A percentile compares a stretch with the other conserved stretches of the same genome.
These are phyloP conservation scores for Fusarium euwallaceae DNA, from an alignment of 2,329 filamentous ascomycete genomes.

Conservation along the genomic window DNA sequence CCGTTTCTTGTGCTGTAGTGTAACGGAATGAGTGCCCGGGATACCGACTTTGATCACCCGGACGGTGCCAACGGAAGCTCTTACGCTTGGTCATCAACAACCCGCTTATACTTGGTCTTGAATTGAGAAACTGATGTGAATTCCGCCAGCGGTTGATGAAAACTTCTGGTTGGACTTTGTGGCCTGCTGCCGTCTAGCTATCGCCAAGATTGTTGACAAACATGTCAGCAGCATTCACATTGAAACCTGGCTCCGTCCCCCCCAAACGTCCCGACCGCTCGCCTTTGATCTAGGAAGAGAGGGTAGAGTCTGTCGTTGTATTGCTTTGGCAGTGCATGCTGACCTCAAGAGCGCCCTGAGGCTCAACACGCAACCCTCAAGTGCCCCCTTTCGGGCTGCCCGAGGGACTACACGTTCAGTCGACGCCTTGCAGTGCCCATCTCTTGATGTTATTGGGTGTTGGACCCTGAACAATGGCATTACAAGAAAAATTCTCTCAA, in stretches of 20 bases:
- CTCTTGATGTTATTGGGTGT: background rate
- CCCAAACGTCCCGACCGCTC: background rate
- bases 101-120: no score
- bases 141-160: background rate
- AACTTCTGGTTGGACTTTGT: background rate
- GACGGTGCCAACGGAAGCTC: no score
- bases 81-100: no score
- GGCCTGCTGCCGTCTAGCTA: background rate
- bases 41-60: no score
- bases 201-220: background rate
- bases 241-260: background rate
- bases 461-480: background rate
- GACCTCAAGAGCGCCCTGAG: background rate
- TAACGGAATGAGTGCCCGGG: no score
- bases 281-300: no score
- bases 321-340: no score
- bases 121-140: no score
- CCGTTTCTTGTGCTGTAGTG: no score
- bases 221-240: background rate
- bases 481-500: background rate
- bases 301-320: no score
- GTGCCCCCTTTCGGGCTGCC: background rate
- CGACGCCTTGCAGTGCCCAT: no score
- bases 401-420: background rate
- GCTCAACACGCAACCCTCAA: background rate